Conservation (phyloP, 148 eudicot species). For the Chenopodium berlandieri region DNA sequence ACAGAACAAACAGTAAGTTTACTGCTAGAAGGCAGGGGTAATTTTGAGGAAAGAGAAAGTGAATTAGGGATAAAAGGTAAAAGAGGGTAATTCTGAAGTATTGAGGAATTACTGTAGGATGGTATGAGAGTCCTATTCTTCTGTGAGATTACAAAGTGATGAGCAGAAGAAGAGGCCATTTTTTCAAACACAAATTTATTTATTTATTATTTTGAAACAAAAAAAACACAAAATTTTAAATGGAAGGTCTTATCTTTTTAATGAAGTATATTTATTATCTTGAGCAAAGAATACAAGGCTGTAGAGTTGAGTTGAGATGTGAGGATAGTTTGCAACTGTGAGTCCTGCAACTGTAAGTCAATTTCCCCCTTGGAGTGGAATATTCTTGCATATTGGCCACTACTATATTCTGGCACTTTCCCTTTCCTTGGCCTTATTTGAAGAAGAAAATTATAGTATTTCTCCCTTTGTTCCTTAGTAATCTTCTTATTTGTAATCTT, state of each 20-base stretch:
- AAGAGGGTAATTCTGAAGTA: constrained; percentile 10
- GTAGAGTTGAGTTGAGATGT: constrained; percentile 6
- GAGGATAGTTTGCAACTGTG: neutral
- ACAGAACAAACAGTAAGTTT: constrained; percentile 23
- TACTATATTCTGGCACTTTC: neutral
- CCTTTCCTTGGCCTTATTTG: neutral
- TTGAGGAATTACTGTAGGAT: constrained; percentile 12
- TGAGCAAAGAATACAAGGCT: neutral
- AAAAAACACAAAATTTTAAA: too few relatives aligned
- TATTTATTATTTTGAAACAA: too few relatives aligned
- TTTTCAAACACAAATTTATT: neutral
- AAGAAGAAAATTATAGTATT: too few relatives aligned
- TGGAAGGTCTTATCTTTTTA: too few relatives aligned
- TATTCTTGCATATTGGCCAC: constrained; percentile 13
- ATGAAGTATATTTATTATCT: neutral
- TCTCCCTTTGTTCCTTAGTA: too few relatives aligned
- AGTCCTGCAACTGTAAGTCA: too few relatives aligned
- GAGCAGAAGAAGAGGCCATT: constrained; percentile 31
- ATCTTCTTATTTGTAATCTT: too few relatives aligned
- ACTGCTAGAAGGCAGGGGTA: constrained; percentile 5
- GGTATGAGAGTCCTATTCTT: constrained; percentile 5
- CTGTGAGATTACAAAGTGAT: constrained; percentile 21
- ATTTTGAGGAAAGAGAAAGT: constrained; percentile 3
- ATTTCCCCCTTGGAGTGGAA: neutral
- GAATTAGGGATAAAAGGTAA: constrained; percentile 5